Conservation (phyloP, 495 filamentous ascomycete genomes). For the Patellaria atrata region DNA sequence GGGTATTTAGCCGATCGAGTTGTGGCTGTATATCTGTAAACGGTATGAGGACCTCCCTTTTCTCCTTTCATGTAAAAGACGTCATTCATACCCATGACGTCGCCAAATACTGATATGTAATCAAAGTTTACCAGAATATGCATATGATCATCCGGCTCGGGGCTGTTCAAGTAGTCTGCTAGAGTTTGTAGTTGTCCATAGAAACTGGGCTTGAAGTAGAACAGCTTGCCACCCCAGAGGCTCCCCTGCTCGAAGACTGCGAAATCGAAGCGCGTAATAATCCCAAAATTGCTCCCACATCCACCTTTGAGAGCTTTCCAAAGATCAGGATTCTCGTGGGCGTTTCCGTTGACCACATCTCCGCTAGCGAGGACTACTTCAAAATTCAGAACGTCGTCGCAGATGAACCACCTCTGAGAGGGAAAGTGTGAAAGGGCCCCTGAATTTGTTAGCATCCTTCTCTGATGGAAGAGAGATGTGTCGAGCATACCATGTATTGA, state of each 20-base stretch:
- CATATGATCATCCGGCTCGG: no score
- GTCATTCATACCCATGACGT: no score
- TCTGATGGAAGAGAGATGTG: constrained; percentile 6
- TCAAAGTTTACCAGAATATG: no score
- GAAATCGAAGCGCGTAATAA: constrained; percentile 25
- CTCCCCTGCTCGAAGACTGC: constrained; percentile 13
- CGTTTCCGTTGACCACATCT: constrained; percentile 17
- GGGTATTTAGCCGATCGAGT: no score
- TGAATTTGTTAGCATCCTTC: constrained; percentile 8
- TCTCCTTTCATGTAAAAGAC: no score
- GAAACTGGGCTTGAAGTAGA: neutral
- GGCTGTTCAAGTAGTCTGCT: no score
- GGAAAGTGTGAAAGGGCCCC: constrained; percentile 23
- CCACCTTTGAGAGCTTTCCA: constrained; percentile 31
- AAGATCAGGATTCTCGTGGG: constrained; percentile 23
- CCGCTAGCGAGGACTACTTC: constrained; percentile 23
- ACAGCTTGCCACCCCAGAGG: constrained; percentile 20
- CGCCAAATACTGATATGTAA: no score
- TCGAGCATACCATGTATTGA: constrained; percentile 15
- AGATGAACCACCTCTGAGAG: constrained; percentile 17
- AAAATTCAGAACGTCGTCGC: constrained; percentile 24
- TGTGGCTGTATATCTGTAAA: no score
- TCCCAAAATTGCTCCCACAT: constrained; percentile 31
- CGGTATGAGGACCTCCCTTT: no score
- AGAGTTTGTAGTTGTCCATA: constrained; percentile 3